Evolutionary conservation across 768 basidiomycete species (phyloP), one percentile per base, ranked within the genome.

Genomic region (Boletus sensibilis): DNA sequence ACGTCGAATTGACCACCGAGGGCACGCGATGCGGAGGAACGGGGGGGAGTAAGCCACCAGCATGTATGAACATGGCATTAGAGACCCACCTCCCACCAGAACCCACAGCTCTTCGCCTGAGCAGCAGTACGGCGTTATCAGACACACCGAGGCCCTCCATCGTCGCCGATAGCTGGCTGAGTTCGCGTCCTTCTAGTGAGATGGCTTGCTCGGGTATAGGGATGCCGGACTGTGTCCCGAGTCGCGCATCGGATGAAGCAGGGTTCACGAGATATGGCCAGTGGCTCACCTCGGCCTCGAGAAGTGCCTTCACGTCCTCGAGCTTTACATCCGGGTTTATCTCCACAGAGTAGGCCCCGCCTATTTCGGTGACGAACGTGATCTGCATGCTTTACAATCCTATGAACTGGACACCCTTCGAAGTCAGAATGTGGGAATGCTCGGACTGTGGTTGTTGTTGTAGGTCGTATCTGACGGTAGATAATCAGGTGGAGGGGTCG

Each of bases 291-390:
- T 98, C 95, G 0, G 88, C 95, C 73, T 97, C 94, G n/a, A 97
- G 79, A 52, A 98, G 78, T 13, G 92, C 96, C 82, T 89, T 88
- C 37, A 98, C 86, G 70, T 95, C 90, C 77, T 92, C 90, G 29
- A 98, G 82, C 71, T 92, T 86, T 90, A 98, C 94, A 51, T 80
- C 81, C 1, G 91, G 82, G 74, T 94, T 92, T 62, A 97, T 92
- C 68, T 98, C 95, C 49, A 96, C 75, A 39, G 73, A 65, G 62
- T 82, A 90, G 1, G 79, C 75, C 53, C 85, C 77, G 9, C 88
- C 89, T 21, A 80, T 59, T 60, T 91, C 89, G 47, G 77, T 88
- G 42, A 84, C 73, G 67, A 92, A 89, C 2, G 88, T 90, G 53
- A 92, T 72, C 63, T 83, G 76, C 90, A 92, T 92, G 59, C 60